Percentiles rank a stretch among this genome's conserved stretches.
phyloP scores from a whole-genome alignment of 768 basidiomycete species.

The Piloderma croceum region DNA sequence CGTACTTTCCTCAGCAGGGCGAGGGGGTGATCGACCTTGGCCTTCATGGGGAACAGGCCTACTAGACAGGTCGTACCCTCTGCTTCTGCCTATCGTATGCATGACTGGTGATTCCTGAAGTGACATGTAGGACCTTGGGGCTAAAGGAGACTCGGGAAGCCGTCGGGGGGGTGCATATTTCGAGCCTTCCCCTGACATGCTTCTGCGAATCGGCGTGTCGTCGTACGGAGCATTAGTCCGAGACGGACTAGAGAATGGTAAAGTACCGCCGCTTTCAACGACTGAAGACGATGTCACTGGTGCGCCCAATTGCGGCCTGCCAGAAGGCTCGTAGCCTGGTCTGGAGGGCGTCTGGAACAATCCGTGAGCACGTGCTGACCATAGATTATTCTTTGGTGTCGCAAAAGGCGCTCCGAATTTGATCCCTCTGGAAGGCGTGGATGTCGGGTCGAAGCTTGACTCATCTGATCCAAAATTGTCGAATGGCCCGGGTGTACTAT shows the following conservation, averaged over 20 bases:
- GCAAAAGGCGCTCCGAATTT: constrained; percentile 52
- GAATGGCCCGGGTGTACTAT: constrained; percentile 34
- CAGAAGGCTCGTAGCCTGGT: constrained; percentile 9
- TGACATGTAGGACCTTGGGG: constrained; percentile 9
- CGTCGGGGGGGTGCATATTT: constrained; percentile 19
- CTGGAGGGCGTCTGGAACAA: constrained; percentile 52
- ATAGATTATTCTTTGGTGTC: constrained; percentile 56
- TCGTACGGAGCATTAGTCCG: constrained; percentile 31
- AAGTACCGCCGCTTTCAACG: constrained; percentile 26
- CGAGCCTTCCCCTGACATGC: constrained; percentile 27
- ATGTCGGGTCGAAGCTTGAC: constrained; percentile 68
- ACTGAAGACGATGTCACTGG: constrained; percentile 27
- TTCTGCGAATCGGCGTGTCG: constrained; percentile 51
- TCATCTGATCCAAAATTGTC: constrained; percentile 39
- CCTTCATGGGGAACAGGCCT: no score
- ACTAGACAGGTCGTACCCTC: no score
- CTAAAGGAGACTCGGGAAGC: constrained; percentile 30
- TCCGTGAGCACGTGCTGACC: constrained; percentile 37
- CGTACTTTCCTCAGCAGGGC: background rate
- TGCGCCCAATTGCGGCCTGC: constrained; percentile 25
- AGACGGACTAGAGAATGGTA: constrained; percentile 20
- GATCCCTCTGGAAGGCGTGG: constrained; percentile 77
- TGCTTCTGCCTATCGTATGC: constrained; percentile 10
- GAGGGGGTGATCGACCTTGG: background rate
- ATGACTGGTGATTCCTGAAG: constrained; percentile 34